Base-by-base conservation (phyloP, 768 basidiomycete genomes). In the Russula lepida region DNA sequence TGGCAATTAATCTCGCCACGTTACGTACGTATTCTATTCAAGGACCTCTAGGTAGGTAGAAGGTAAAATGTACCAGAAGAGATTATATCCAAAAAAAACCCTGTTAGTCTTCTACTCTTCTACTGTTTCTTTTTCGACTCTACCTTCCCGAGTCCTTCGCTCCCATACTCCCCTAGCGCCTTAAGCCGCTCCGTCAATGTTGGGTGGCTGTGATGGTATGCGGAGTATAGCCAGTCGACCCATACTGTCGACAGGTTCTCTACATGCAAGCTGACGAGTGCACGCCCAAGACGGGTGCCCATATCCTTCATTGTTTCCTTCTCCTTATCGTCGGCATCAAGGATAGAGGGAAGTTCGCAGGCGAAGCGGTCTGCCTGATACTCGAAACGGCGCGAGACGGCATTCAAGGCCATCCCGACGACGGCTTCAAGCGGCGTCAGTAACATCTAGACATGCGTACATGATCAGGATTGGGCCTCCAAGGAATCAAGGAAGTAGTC, bases 181-280 rank as follows among this genome's bases (percentile, higher is more conserved):
- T 82, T 85, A 68, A 98, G 76, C 8, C 95, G 82, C 75, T 99
- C 95, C 39, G 89, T 88, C 65, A 99, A 72, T 2, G 93, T 97
- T 5, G 95, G 95, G 73, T 99, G 95, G 50, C 90, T 94, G 73
- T 98, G 92, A 72, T 97, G 92, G 68, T 92, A 97, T 23, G 91
- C 90, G 54, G 93, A 97, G 75, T 95, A 97, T 84, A 93, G 73
- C 89, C 89, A 91, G 71, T 97, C 94, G 15, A 93, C 92, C 86
- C 92, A 92, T 50, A 97, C 89, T 1, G 91, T 93, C 51, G 88
- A 89, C 68, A 97, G 71, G 71, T 98, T 98, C 77, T 95, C 88
- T 60, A 92, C 87, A 69, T 98, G 95, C 23, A 98, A 79, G 50
- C 85, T 79, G 65, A 92, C 82, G 60, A 98, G 77, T 25, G 95